phyloP scores from a whole-genome alignment of 345 rosid genomes.

The Citrus reticulata region DNA sequence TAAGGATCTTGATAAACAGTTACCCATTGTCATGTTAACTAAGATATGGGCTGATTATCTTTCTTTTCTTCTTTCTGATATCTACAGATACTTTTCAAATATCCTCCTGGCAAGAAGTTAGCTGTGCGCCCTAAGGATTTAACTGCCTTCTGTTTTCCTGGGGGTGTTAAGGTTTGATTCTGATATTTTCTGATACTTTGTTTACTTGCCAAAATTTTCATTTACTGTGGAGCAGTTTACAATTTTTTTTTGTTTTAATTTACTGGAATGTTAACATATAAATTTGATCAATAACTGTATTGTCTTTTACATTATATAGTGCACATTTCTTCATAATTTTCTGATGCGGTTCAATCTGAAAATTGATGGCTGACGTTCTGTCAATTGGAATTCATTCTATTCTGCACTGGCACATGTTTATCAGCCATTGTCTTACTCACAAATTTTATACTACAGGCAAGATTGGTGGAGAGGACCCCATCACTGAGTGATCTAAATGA shows the following conservation, averaged over 20 bases:
- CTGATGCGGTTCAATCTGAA: neutral
- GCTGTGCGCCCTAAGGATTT: conserved; percentile 79
- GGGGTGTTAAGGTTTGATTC: conserved; percentile 76
- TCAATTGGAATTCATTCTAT: neutral
- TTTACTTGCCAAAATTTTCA: neutral
- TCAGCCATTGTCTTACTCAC: conserved; percentile 8
- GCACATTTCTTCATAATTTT: neutral
- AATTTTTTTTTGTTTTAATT: no score
- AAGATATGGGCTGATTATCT: conserved; percentile 11
- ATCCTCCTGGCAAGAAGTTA: conserved; percentile 89
- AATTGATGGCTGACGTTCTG: neutral
- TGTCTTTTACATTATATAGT: neutral
- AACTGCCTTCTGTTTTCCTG: conserved; percentile 93
- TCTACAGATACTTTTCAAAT: conserved; percentile 72
- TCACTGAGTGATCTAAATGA: conserved; percentile 94
- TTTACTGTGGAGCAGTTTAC: neutral
- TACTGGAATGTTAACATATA: neutral
- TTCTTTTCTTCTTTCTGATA: conserved; percentile 15
- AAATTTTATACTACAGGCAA: conserved; percentile 47
- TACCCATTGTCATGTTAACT: neutral
- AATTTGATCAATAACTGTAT: neutral
- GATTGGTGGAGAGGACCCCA: conserved; percentile 81
- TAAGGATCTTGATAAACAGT: neutral
- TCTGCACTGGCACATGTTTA: conserved; percentile 6
- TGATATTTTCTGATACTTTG: neutral